Evolutionary conservation across 78 protist genomes (phyloP).

Genomic region (Emiliania huxleyi): DNA sequence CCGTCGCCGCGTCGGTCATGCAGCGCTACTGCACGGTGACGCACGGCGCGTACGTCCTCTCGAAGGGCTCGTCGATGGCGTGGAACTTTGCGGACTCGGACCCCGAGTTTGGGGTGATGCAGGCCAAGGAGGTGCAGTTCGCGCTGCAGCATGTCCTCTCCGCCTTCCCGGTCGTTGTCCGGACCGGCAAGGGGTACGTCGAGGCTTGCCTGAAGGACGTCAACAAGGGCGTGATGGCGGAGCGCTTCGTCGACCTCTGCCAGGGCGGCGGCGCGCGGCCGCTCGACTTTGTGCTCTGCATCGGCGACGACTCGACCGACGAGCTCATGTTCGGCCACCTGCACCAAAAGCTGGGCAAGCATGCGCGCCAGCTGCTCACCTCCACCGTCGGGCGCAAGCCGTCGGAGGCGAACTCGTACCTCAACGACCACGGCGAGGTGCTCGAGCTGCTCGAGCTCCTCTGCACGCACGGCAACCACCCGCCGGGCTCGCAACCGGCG

Average conservation of each 20-base stretch:
- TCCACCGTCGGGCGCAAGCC: conserved; percentile 1
- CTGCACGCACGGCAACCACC: neutral
- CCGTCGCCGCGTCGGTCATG: neutral
- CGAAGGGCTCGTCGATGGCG: conserved; percentile 60
- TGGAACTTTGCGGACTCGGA: conserved; percentile 71
- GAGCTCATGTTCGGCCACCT: neutral
- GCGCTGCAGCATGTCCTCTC: neutral
- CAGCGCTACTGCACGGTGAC: conserved; percentile 52
- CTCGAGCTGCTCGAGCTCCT: neutral
- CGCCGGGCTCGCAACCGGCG: neutral
- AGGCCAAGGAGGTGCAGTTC: conserved; percentile 17
- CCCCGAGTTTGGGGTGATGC: conserved; percentile 69
- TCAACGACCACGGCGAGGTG: neutral
- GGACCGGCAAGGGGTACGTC: conserved; percentile 1
- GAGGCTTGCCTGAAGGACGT: neutral
- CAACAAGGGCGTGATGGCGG: neutral
- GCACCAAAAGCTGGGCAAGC: neutral
- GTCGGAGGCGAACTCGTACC: neutral
- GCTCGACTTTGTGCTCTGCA: neutral
- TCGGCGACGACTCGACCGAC: neutral
- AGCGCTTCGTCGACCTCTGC: neutral
- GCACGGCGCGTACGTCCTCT: conserved; percentile 59
- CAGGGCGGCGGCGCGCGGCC: neutral
- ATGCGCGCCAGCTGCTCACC: neutral
- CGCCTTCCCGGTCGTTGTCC: neutral